Evolutionary conservation across 2,329 filamentous ascomycete genomes (phyloP).

Genomic region (Aspergillus texensis): DNA sequence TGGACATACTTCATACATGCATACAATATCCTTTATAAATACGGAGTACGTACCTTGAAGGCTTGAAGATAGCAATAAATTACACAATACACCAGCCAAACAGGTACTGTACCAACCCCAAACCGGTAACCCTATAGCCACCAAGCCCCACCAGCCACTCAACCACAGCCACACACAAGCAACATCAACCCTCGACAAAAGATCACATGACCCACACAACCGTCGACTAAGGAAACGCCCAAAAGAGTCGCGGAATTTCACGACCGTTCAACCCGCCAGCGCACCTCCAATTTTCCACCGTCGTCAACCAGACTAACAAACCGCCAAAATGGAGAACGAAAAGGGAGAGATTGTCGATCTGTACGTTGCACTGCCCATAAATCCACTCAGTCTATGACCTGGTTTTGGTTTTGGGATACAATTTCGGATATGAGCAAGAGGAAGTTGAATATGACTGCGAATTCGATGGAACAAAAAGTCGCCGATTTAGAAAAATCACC

Average conservation of each 20-base stretch:
- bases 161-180: background rate
- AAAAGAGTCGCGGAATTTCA: slow-evolving; percentile 34
- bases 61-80: background rate
- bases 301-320: slow-evolving; percentile 43
- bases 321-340: slow-evolving; percentile 97
- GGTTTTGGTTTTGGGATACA: slow-evolving; percentile 8
- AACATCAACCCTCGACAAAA: slow-evolving; percentile 37
- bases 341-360: slow-evolving; percentile 99
- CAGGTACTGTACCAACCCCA: background rate
- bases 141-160: background rate
- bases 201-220: slow-evolving; percentile 48
- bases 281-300: slow-evolving; percentile 32
- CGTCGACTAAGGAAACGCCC: slow-evolving; percentile 23
- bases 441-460: background rate
- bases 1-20: background rate
- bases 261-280: slow-evolving; percentile 35
- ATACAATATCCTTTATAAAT: background rate
- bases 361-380: slow-evolving; percentile 59
- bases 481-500: background rate
- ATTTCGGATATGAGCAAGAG: background rate
- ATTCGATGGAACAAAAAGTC: background rate
- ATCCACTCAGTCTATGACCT: slow-evolving; percentile 12
- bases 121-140: background rate
- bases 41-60: background rate
- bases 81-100: background rate